A percentile compares a stretch with the other conserved stretches of the same genome.
Evolutionary conservation across 163 green algal species (phyloP).

Genomic region (Scenedesmus sp.): DNA sequence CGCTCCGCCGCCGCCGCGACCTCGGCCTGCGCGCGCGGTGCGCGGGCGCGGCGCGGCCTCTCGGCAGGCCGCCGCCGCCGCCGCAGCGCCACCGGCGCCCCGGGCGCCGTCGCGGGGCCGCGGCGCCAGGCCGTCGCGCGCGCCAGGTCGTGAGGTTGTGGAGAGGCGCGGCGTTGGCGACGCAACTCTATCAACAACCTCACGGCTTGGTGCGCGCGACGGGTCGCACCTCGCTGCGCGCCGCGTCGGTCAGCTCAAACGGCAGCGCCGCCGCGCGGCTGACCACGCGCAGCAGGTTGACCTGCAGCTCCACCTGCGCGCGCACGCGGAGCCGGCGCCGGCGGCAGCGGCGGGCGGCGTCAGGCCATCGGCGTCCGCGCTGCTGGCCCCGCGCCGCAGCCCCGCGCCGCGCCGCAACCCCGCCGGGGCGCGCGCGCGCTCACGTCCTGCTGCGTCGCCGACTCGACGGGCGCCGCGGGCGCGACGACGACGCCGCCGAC

Average conservation of each 20-base stretch:
- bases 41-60: neutral
- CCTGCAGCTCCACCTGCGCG: constrained; percentile 82
- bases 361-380: neutral
- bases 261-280: constrained; percentile 85
- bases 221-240: constrained; percentile 64
- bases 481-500: constrained; percentile 70
- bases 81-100: neutral
- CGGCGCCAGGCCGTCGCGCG: no score
- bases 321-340: neutral
- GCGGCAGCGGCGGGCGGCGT: neutral
- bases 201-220: neutral
- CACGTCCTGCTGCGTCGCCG: constrained; percentile 80
- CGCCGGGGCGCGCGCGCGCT: neutral
- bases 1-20: constrained; percentile 73
- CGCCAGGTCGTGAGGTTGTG: no score
- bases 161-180: no score
- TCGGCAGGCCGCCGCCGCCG: neutral
- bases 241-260: constrained; percentile 92
- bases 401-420: neutral
- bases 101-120: no score
- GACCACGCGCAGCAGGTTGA: constrained; percentile 75
- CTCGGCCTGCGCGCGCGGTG: constrained; percentile 57
- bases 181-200: no score
- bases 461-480: constrained; percentile 67
- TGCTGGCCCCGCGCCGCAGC: no score